Evolutionary conservation across 192 early-diverging fungal genomes (phyloP).

Genomic region (Umbelopsis ramanniana): DNA sequence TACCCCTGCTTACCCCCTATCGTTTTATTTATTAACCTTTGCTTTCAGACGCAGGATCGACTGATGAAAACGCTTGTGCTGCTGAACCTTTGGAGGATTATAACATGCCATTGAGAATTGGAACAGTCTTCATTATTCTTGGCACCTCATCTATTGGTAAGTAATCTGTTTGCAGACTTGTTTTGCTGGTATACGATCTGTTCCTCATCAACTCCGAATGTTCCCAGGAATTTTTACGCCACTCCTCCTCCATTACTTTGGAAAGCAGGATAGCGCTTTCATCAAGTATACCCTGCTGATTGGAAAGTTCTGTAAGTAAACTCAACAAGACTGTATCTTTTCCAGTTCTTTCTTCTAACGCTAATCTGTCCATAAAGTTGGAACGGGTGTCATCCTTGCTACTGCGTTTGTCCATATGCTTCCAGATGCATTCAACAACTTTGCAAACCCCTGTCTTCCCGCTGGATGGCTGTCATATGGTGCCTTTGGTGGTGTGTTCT

Average conservation of each 20-base stretch:
- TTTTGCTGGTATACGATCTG: not conserved
- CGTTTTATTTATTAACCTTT: not conserved
- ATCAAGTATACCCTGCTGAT: constrained; percentile 31
- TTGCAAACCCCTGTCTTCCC: constrained; percentile 40
- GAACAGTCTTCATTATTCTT: constrained; percentile 42
- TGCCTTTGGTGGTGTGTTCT: constrained; percentile 42
- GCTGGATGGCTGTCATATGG: constrained; percentile 35
- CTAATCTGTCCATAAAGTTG: constrained; percentile 43
- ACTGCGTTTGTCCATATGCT: constrained; percentile 80
- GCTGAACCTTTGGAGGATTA: constrained; percentile 28
- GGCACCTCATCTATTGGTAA: constrained; percentile 38
- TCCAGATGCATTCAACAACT: constrained; percentile 45
- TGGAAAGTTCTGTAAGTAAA: constrained; percentile 40
- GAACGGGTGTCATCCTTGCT: constrained; percentile 71
- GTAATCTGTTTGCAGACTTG: not conserved
- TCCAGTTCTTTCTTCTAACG: not conserved
- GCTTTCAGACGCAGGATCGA: not conserved
- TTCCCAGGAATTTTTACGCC: constrained; percentile 32
- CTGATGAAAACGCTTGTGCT: not conserved
- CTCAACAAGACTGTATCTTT: not conserved
- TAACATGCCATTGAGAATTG: constrained; percentile 34
- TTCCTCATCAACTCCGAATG: not conserved
- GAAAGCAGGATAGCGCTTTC: constrained; percentile 24
- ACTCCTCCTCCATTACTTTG: constrained; percentile 31
- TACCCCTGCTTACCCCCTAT: not conserved